These are phyloP conservation scores for Penicillium sp. DNA, from an alignment of 2,329 filamentous ascomycete genomes.

Conservation along the genomic window DNA sequence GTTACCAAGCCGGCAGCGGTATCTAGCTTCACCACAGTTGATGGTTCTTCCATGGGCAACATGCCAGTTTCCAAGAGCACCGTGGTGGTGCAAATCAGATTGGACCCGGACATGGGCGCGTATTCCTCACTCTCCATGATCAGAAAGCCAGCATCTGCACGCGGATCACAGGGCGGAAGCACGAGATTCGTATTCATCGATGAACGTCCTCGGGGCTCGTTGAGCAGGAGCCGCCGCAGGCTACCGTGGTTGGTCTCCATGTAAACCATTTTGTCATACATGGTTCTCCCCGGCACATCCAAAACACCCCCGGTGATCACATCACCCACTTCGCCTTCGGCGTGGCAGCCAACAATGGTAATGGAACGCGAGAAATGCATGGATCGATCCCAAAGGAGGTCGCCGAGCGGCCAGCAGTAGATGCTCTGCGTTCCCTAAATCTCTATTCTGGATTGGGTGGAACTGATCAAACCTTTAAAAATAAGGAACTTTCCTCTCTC, in stretches of 20 bases:
- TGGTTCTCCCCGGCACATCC: conserved; percentile 39
- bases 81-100: conserved; percentile 42
- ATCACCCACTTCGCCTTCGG: conserved; percentile 42
- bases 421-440: no score
- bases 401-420: no score
- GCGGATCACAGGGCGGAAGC: conserved; percentile 40
- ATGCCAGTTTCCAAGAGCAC: conserved; percentile 47
- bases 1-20: conserved; percentile 42
- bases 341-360: conserved; percentile 21
- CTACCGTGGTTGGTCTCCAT: conserved; percentile 38
- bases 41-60: conserved; percentile 42
- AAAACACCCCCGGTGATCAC: conserved; percentile 46
- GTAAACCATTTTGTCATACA: conserved; percentile 46
- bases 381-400: not conserved
- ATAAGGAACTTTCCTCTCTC: no score
- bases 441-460: no score
- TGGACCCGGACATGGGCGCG: conserved; percentile 43
- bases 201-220: conserved; percentile 44
- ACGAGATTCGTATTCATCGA: conserved; percentile 39
- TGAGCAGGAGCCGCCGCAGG: conserved; percentile 40
- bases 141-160: conserved; percentile 43
- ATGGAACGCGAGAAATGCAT: conserved; percentile 20
- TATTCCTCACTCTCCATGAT: conserved; percentile 46
- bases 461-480: no score
- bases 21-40: conserved; percentile 39